Conservation (phyloP, 306 rosid genomes). For the Mimosa pudica region DNA sequence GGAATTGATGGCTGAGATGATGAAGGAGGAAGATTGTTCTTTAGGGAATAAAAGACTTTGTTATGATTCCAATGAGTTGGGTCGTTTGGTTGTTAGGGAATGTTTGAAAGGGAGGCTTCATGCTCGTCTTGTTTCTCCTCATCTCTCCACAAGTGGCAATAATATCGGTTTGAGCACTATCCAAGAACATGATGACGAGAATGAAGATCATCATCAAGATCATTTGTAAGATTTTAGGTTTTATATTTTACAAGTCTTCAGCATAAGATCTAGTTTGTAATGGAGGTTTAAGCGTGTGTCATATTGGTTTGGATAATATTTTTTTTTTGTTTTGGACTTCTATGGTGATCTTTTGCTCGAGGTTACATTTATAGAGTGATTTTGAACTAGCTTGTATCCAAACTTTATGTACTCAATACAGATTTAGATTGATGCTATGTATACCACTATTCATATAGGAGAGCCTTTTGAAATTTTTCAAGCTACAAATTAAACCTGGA, state of each 20-base stretch:
- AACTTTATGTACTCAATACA: too few relatives aligned
- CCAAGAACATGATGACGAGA: neutral
- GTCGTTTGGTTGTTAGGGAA: slow-evolving; percentile 26
- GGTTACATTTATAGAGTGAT: neutral
- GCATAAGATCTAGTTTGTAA: too few relatives aligned
- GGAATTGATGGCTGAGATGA: slow-evolving; percentile 36
- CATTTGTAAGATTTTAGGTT: neutral
- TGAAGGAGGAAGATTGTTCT: neutral
- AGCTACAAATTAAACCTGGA: too few relatives aligned
- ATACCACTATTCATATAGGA: too few relatives aligned
- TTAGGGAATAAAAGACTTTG: neutral
- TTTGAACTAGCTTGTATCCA: neutral
- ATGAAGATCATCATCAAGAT: neutral
- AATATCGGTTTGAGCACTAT: neutral
- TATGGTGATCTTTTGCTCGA: neutral
- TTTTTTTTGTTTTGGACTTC: neutral
- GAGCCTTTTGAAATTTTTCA: too few relatives aligned
- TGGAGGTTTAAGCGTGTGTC: neutral
- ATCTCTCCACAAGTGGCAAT: neutral
- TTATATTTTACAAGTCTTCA: neutral
- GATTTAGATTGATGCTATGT: too few relatives aligned
- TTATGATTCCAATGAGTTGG: slow-evolving; percentile 1
- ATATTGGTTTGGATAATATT: neutral
- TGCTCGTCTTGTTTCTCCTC: neutral
- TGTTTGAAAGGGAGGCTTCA: slow-evolving; percentile 32